These are phyloP conservation scores for Euptelea pleiosperma DNA, from an alignment of 164 flowering plant genomes.

Conservation along the genomic window DNA sequence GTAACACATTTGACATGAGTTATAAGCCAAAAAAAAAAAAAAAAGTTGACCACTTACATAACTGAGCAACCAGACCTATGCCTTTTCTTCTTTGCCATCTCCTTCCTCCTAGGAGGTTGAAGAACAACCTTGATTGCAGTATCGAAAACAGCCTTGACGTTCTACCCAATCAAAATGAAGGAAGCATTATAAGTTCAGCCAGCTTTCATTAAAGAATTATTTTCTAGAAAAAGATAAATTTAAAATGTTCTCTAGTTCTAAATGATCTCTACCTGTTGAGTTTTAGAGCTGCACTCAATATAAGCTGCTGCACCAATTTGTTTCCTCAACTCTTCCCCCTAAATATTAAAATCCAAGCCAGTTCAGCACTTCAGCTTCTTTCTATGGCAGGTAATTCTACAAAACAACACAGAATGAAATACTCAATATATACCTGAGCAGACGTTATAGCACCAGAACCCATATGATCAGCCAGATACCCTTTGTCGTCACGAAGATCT, in stretches of 20 bases:
- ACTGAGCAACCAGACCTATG: slow-evolving; percentile 62
- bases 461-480: slow-evolving; percentile 68
- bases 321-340: slow-evolving; percentile 97
- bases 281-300: slow-evolving; percentile 97
- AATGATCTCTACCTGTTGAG: slow-evolving; percentile 78
- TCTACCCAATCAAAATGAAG: slow-evolving; percentile 34
- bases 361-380: slow-evolving; percentile 4
- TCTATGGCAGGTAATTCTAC: background rate
- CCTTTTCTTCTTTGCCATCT: slow-evolving; percentile 59
- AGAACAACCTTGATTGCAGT: slow-evolving; percentile 97
- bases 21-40: background rate
- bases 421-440: slow-evolving; percentile 54
- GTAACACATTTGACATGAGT: background rate
- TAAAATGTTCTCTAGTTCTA: no score
- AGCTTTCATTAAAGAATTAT: no score
- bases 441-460: slow-evolving; percentile 64
- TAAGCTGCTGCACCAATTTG: slow-evolving; percentile 98
- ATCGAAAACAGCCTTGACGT: slow-evolving; percentile 97
- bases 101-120: slow-evolving; percentile 96
- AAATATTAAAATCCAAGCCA: slow-evolving; percentile 2
- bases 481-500: slow-evolving; percentile 91
- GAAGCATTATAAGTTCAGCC: background rate
- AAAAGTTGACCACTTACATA: slow-evolving; percentile 50
- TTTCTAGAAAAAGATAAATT: no score
- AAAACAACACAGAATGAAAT: background rate